These are phyloP conservation scores for Rosellinia necatrix DNA, from an alignment of 2,329 filamentous ascomycete species.

Conservation along the genomic window DNA sequence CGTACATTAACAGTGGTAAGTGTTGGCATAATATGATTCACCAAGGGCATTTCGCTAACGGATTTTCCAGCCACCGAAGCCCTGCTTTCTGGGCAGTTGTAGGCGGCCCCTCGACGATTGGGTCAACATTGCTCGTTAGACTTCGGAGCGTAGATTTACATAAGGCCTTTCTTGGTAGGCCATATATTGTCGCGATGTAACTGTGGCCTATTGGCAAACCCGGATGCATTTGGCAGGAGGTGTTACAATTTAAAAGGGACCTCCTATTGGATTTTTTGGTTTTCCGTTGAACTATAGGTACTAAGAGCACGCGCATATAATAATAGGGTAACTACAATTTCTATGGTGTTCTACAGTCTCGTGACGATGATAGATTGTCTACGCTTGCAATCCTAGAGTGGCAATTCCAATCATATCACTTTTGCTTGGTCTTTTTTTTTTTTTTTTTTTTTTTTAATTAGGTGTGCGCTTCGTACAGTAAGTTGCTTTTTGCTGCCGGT, in stretches of 20 bases:
- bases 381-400: too few relatives aligned
- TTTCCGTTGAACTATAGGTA: constrained; percentile 18
- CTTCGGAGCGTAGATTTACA: background rate
- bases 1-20: constrained; percentile 93
- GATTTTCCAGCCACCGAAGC: constrained; percentile 69
- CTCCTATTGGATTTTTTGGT: constrained; percentile 3
- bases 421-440: too few relatives aligned
- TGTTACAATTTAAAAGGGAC: constrained; percentile 25
- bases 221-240: constrained; percentile 25
- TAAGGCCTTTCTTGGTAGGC: constrained; percentile 3
- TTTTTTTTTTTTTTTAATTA: too few relatives aligned
- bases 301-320: constrained; percentile 23
- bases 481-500: too few relatives aligned
- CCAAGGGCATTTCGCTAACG: constrained; percentile 35
- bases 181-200: constrained; percentile 9
- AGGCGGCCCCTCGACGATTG: constrained; percentile 31
- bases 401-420: too few relatives aligned
- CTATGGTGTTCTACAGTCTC: too few relatives aligned
- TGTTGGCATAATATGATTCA: constrained; percentile 31
- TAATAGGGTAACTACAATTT: constrained; percentile 25
- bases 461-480: too few relatives aligned
- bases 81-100: constrained; percentile 76
- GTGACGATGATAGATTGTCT: too few relatives aligned
- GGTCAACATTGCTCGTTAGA: background rate
- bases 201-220: constrained; percentile 10